A percentile compares a stretch with the other conserved stretches of the same genome.
Conservation (phyloP, 495 filamentous ascomycete genomes). For the Opeltia flavorubescens region DNA sequence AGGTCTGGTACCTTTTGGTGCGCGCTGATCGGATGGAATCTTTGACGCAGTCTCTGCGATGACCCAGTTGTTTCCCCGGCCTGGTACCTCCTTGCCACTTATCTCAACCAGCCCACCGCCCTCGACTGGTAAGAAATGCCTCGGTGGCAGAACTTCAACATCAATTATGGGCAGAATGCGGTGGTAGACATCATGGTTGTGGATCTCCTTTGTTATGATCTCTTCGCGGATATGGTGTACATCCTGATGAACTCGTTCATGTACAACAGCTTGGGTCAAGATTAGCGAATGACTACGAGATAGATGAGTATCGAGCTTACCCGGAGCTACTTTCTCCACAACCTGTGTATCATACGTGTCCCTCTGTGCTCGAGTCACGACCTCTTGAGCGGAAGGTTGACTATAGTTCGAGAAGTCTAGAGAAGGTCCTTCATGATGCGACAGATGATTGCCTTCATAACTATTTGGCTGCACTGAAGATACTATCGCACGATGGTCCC, state of each 20-base stretch:
- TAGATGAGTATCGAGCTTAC: slow-evolving; percentile 7
- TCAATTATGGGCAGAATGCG: slow-evolving; percentile 38
- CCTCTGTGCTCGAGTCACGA: slow-evolving; percentile 10
- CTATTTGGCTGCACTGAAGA: neutral
- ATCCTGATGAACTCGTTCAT: slow-evolving; percentile 33
- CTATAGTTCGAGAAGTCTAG: too few species aligned
- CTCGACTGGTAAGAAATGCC: slow-evolving; percentile 20
- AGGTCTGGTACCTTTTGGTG: slow-evolving; percentile 13
- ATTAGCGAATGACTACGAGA: neutral
- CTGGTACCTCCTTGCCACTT: slow-evolving; percentile 15
- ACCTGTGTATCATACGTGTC: slow-evolving; percentile 16
- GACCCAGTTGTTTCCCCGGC: slow-evolving; percentile 18
- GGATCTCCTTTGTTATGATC: slow-evolving; percentile 38
- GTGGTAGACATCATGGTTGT: slow-evolving; percentile 39
- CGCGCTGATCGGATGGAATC: slow-evolving; percentile 27
- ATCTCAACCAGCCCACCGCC: slow-evolving; percentile 20
- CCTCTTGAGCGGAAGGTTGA: slow-evolving; percentile 11
- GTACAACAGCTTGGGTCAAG: slow-evolving; percentile 31
- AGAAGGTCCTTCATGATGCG: too few species aligned
- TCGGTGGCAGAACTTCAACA: slow-evolving; percentile 26
- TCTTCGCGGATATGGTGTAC: slow-evolving; percentile 36
- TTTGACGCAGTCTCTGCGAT: slow-evolving; percentile 20
- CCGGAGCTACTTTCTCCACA: slow-evolving; percentile 17
- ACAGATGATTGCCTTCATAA: neutral
- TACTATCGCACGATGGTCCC: neutral